Conservation (phyloP, 306 rosid genomes). For the Lupinus albus region DNA sequence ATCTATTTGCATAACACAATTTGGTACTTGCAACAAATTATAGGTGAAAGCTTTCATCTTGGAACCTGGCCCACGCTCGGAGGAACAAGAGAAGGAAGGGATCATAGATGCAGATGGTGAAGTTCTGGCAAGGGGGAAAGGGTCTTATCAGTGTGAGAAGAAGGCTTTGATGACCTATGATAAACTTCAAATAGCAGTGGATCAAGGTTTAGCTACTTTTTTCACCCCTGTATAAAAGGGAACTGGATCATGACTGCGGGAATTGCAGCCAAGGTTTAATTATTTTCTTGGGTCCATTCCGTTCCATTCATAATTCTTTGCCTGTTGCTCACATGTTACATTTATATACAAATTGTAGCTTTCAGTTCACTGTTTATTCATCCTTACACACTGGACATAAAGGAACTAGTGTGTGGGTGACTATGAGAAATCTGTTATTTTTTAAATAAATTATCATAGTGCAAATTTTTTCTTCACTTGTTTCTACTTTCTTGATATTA, state of each 20-base stretch:
- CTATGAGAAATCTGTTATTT: neutral
- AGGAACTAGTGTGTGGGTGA: neutral
- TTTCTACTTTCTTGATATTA: no score
- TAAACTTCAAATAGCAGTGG: constrained; percentile 62
- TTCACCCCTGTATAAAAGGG: constrained; percentile 45
- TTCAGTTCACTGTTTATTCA: neutral
- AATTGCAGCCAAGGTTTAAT: neutral
- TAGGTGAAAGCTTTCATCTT: constrained; percentile 70
- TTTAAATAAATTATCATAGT: neutral
- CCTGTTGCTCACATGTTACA: neutral
- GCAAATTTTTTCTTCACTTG: neutral
- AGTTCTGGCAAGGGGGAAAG: constrained; percentile 75
- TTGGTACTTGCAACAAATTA: constrained; percentile 29
- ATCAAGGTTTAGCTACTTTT: constrained; percentile 77
- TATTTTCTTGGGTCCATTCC: neutral
- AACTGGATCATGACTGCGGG: neutral
- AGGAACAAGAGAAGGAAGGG: constrained; percentile 61
- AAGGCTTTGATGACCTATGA: constrained; percentile 65
- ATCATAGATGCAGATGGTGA: constrained; percentile 78
- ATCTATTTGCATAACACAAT: neutral
- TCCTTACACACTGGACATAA: neutral
- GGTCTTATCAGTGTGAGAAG: constrained; percentile 56
- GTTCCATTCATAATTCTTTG: neutral
- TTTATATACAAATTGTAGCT: neutral
- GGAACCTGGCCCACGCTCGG: constrained; percentile 58